phyloP scores from a whole-genome alignment of 225 moss, liverwort and hornwort species.

The Bryum argenteum region DNA sequence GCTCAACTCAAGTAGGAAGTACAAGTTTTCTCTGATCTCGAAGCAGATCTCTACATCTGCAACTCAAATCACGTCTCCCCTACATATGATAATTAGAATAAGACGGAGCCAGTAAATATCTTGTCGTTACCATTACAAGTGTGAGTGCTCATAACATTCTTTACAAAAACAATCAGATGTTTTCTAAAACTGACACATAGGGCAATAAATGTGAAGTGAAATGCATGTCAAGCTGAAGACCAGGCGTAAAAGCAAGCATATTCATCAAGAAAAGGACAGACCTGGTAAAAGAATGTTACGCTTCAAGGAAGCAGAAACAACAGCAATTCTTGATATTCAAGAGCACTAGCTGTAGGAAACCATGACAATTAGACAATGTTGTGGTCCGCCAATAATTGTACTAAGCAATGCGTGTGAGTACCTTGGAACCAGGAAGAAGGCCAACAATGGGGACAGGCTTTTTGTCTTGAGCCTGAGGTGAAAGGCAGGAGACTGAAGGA shows the following conservation, averaged over 20 bases:
- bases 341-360: slow-evolving; percentile 18
- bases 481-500: slow-evolving; percentile 23
- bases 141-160: too few species aligned
- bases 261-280: not conserved
- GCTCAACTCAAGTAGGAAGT: too few species aligned
- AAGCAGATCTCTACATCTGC: too few species aligned
- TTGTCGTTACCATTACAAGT: too few species aligned
- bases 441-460: slow-evolving; percentile 56
- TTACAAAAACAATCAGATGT: too few species aligned
- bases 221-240: not conserved
- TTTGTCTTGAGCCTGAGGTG: slow-evolving; percentile 16
- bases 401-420: slow-evolving; percentile 14
- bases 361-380: not conserved
- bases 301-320: not conserved
- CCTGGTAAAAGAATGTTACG: too few species aligned
- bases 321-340: not conserved
- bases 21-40: too few species aligned
- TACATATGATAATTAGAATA: too few species aligned
- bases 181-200: too few species aligned
- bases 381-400: not conserved
- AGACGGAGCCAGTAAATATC: too few species aligned
- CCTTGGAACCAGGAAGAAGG: slow-evolving; percentile 88
- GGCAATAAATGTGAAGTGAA: slow-evolving; percentile 3
- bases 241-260: slow-evolving; percentile 1
- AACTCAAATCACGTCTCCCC: too few species aligned